Evolutionary conservation across 1,284 basidiomycete species (phyloP), one percentile per base, ranked within the genome.

Genomic region (Peniophora sp.): DNA sequence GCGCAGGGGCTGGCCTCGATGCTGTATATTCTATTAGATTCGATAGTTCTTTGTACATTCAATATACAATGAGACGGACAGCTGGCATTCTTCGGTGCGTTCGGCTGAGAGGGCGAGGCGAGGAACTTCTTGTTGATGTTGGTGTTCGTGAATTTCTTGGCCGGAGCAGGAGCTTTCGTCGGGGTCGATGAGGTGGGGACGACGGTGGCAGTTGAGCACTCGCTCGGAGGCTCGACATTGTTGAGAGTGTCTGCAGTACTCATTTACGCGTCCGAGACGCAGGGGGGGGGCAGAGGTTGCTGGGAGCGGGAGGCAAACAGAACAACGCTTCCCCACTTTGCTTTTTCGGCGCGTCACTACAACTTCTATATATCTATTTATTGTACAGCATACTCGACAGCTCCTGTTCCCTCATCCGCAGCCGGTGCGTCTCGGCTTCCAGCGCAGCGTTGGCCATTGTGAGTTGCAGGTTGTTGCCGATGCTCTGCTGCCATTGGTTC

Each of bases 111-210:
- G 58, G 73, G 66, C 53, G 69, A 59, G 52, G 91, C 88, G 47
- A 96, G 73, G 66, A 96, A 97, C 68, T 91, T 92, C 78, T 93
- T 94, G 73, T 89, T 95, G 68, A 96, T 90, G 64, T 91, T 92
- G 58, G 90, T 79, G 25, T 90, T 79, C 60, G 74, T 89, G 67
- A 94, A 96, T 62, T 88, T 84, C 76, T 93, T 94, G n/a, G n/a
- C n/a, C 46, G 84, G 81, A 52, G 38, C 38, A 8, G 38, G 38
- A 5, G 5, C 6, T 12, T 32, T 32, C 6, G 6, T 32, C 6
- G 27, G 27, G 6, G 27, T 32, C 6, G 27, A 5, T 12, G 27
- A 12, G 27, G 27, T 12, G 27, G 27, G 27, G 12, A 12, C 27
- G 27, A 12, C 6, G 27, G n/a, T n/a, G n/a, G n/a, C n/a, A n/a